A percentile compares a stretch with the other conserved stretches of the same genome.
Evolutionary conservation across 768 basidiomycete genomes (phyloP).

Genomic region (Mrakia hoshinonis): DNA sequence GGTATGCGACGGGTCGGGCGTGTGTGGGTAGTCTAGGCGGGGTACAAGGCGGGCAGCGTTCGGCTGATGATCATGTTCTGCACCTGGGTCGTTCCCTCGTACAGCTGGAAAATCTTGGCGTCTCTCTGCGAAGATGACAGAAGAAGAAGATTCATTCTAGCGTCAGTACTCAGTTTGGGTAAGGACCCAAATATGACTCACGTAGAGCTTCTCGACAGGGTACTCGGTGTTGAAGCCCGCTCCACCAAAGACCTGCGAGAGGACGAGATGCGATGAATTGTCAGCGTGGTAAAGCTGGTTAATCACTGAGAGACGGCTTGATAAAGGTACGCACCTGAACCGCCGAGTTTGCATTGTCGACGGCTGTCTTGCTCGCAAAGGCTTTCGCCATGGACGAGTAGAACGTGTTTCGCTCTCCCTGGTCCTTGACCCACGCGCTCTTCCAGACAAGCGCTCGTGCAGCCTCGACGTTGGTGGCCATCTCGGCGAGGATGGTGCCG

Average conservation of each 20-base stretch:
- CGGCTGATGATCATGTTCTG: constrained; percentile 39
- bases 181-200: constrained; percentile 19
- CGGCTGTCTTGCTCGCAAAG: constrained; percentile 39
- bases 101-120: constrained; percentile 42
- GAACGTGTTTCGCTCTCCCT: constrained; percentile 41
- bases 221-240: constrained; percentile 42
- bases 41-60: constrained; percentile 36
- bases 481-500: constrained; percentile 43
- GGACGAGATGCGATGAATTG: too few species aligned
- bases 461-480: constrained; percentile 42
- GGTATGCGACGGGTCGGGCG: too few species aligned
- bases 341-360: constrained; percentile 42
- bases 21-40: constrained; percentile 27
- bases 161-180: too few species aligned
- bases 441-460: constrained; percentile 40
- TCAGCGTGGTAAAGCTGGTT: background rate
- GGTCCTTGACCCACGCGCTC: constrained; percentile 41
- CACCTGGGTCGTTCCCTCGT: constrained; percentile 32
- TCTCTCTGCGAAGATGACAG: constrained; percentile 28
- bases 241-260: constrained; percentile 34
- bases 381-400: constrained; percentile 44
- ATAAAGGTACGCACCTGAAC: constrained; percentile 34
- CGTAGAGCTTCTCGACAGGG: constrained; percentile 43
- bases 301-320: background rate
- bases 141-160: background rate